Conservation (phyloP, 2,329 filamentous ascomycete species). For the Cryphonectria parasitica region DNA sequence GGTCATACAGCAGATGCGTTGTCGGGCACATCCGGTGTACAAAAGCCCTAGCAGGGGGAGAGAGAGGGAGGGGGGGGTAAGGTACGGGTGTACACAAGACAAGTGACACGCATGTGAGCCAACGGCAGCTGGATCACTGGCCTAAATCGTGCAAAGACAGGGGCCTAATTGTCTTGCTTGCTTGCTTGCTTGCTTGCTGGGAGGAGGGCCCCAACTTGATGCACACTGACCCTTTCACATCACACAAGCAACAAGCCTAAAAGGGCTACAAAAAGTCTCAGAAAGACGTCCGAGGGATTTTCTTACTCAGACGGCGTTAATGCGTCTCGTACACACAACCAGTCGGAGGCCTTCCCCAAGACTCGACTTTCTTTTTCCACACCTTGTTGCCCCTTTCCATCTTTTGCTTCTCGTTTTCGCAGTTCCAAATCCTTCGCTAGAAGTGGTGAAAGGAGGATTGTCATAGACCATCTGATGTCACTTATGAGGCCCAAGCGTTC, state of each 20-base stretch:
- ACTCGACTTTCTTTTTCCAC: not conserved
- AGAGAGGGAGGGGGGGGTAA: no score
- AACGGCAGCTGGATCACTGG: not conserved
- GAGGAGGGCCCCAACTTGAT: not conserved
- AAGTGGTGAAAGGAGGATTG: not conserved
- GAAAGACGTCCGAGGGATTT: not conserved
- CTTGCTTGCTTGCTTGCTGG: not conserved
- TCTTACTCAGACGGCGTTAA: constrained; percentile 11
- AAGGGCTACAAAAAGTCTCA: not conserved
- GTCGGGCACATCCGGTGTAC: not conserved
- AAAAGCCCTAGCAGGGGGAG: not conserved
- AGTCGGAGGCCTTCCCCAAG: not conserved
- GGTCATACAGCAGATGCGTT: constrained; percentile 1
- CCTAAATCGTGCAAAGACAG: not conserved
- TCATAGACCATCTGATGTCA: not conserved
- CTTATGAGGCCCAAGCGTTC: not conserved
- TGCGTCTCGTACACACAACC: not conserved
- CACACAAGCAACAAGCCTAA: not conserved
- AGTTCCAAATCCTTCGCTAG: not conserved
- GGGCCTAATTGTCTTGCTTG: not conserved
- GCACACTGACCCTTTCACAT: not conserved
- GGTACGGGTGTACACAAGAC: no score
- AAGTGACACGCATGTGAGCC: not conserved
- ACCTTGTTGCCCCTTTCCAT: no score
- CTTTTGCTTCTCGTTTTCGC: not conserved